A percentile compares a stretch with the other conserved stretches of the same genome.
Evolutionary conservation across 306 rosid species (phyloP).

Genomic region (Dicorynia guianensis): DNA sequence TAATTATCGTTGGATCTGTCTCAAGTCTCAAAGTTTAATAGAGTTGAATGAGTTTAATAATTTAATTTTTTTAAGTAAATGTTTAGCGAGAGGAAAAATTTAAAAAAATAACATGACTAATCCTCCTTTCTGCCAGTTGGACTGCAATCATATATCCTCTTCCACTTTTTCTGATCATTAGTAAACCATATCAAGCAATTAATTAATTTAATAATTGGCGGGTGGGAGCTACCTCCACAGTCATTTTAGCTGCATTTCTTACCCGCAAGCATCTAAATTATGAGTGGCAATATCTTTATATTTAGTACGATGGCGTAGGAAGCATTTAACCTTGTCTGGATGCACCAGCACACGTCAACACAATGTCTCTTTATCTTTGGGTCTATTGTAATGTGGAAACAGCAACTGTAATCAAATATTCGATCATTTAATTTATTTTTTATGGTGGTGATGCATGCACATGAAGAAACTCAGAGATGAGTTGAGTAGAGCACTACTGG

Average conservation of each 20-base stretch:
- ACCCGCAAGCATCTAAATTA: neutral
- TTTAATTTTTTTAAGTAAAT: too few species aligned
- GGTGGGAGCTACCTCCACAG: neutral
- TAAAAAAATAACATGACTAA: too few species aligned
- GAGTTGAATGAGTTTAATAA: too few species aligned
- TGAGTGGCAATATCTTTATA: conserved; percentile 9
- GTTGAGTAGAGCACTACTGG: conserved; percentile 69
- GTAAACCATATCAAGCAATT: neutral
- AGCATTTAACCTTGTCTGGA: conserved; percentile 17
- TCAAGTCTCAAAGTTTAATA: too few species aligned
- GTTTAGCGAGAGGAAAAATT: too few species aligned
- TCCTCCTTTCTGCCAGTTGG: conserved; percentile 58
- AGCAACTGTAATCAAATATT: neutral
- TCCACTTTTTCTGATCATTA: conserved; percentile 41
- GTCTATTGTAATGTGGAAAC: neutral
- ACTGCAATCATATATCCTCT: conserved; percentile 43
- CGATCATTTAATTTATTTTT: conserved; percentile 24
- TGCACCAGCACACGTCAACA: neutral
- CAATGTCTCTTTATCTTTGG: neutral
- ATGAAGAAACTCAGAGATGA: conserved; percentile 82
- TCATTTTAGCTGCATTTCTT: conserved; percentile 34
- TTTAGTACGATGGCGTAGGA: conserved; percentile 5
- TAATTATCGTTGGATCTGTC: too few species aligned
- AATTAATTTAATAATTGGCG: conserved; percentile 19
- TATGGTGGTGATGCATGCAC: conserved; percentile 43